Conservation (phyloP, 441 rosid genomes). For the Euphorbia celastroides region DNA sequence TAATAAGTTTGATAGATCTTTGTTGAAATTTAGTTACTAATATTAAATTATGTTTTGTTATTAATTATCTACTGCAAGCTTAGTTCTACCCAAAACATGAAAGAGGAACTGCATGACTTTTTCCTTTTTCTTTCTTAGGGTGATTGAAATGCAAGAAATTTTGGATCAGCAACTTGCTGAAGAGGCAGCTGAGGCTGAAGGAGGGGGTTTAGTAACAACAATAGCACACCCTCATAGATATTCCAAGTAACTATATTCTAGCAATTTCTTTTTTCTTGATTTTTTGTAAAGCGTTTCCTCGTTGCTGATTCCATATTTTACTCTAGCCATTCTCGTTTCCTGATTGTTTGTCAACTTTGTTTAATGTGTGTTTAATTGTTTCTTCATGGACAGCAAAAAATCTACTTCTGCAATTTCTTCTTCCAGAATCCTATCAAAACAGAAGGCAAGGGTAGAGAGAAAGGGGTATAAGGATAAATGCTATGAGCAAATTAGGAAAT, state of each 20-base stretch:
- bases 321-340: background rate
- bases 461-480: conserved; percentile 97
- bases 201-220: conserved; percentile 87
- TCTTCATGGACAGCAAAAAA: conserved; percentile 46
- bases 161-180: conserved; percentile 97
- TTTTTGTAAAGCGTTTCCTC: background rate
- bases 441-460: conserved; percentile 77
- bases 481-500: conserved; percentile 85
- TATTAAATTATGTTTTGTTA: background rate
- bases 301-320: background rate
- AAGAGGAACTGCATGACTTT: background rate
- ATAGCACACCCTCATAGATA: conserved; percentile 87
- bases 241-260: conserved; percentile 55
- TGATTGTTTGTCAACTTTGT: conserved; percentile 13
- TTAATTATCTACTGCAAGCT: conserved; percentile 2
- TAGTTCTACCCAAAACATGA: background rate
- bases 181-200: conserved; percentile 99
- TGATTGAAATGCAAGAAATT: conserved; percentile 99
- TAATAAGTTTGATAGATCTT: background rate
- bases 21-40: background rate
- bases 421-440: conserved; percentile 55
- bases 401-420: conserved; percentile 50
- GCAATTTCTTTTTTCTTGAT: conserved; percentile 7
- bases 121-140: conserved; percentile 39
- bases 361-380: conserved; percentile 7